Evolutionary conservation across 164 flowering plant genomes (phyloP).

Genomic region (Chloranthus sessilifolius): DNA sequence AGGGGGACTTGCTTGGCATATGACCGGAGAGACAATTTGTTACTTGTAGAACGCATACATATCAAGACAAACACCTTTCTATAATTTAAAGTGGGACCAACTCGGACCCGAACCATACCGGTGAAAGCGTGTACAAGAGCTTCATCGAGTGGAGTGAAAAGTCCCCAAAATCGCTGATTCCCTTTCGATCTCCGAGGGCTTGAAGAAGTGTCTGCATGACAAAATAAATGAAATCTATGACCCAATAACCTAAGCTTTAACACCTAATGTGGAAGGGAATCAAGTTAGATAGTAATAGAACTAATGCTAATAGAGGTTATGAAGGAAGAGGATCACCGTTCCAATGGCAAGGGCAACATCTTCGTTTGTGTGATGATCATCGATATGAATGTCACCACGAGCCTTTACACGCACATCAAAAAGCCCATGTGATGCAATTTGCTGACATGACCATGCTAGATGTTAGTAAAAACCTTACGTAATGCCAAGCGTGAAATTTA

Average conservation of each 20-base stretch:
- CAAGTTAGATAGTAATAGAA: background rate
- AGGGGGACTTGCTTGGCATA: no score
- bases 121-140: constrained; percentile 80
- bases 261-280: background rate
- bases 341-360: constrained; percentile 99
- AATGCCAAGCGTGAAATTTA: no score
- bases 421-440: constrained; percentile 96
- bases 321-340: constrained; percentile 39
- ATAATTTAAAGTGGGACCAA: no score
- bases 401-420: constrained; percentile 91
- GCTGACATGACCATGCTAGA: constrained; percentile 38
- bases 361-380: constrained; percentile 98
- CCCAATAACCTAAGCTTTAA: background rate
- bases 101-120: constrained; percentile 45
- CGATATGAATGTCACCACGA: constrained; percentile 86
- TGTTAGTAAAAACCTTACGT: constrained; percentile 4
- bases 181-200: constrained; percentile 94
- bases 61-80: no score
- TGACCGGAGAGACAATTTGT: no score
- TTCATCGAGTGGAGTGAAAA: constrained; percentile 98
- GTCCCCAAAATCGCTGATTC: constrained; percentile 91
- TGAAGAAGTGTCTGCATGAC: constrained; percentile 63
- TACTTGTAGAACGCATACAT: no score
- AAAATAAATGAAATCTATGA: constrained; percentile 2
- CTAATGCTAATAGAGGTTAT: background rate